Conservation (phyloP, 345 rosid species). For the Zanthoxylum bungeanum region DNA sequence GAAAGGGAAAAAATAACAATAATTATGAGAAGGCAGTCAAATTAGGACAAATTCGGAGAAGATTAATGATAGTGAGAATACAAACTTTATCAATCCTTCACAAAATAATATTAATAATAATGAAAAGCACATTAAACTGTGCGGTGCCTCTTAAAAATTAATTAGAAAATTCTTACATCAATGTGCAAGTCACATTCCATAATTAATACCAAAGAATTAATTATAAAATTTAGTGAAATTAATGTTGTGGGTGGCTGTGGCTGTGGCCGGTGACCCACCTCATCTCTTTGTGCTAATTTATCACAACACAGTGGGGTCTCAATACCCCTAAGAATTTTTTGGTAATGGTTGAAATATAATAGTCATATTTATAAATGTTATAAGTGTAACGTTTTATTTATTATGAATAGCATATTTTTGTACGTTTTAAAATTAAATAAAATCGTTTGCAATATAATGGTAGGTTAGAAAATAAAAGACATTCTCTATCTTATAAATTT, state of each 20-base stretch:
- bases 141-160: slow-evolving; percentile 31
- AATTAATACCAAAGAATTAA: neutral
- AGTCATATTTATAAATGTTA: too few species aligned
- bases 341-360: neutral
- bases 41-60: neutral
- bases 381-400: too few species aligned
- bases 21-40: neutral
- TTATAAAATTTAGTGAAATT: neutral
- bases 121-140: neutral
- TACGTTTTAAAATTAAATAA: neutral
- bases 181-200: neutral
- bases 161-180: neutral
- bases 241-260: neutral
- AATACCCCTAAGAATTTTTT: neutral
- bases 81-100: neutral
- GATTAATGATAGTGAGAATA: too few species aligned
- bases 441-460: too few species aligned
- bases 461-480: too few species aligned
- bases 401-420: too few species aligned
- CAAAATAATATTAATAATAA: neutral
- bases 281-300: neutral
- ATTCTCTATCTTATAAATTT: too few species aligned
- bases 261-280: slow-evolving; percentile 25
- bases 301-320: neutral
- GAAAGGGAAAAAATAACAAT: neutral